Base-by-base conservation (phyloP, 345 rosid genomes). In the Arabis alpina region DNA sequence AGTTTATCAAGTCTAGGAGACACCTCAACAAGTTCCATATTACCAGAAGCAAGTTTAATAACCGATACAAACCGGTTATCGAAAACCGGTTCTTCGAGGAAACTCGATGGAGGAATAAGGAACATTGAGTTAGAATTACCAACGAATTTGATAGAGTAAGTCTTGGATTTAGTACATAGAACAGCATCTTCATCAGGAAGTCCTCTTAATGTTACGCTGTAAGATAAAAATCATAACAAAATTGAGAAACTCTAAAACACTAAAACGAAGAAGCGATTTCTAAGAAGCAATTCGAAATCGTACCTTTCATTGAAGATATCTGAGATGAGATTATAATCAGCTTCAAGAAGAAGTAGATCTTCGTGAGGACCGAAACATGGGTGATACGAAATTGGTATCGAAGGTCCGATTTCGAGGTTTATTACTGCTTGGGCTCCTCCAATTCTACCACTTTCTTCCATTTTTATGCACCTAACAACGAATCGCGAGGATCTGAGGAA, bases 1-100 rank as follows among this genome's bases (percentile, higher is more conserved):
- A 94, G 96, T 78, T 77, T 88, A 73, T 88, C 95, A 36, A 94
- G 88, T 67, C 83, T 86, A 13, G 99, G 99, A 80, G 99, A 86
- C 61, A 86, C 85, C 82, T 91, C 95, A 52, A 79, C 80, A 34
- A 94, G 87, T 73, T 94, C 97, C 90, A 93, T 77, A 68, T 41
- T 83, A 47, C 96, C 96, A 34, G 91, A 61, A 56, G 93, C 88
- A 49, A 81, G 70, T 77, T 89, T 85, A 54, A 93, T 67, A 45
- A 86, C 84, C 4, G 84, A 72, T 1, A 84, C 91, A 43, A n/a
- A n/a, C n/a, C n/a, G n/a, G n/a, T n/a, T n/a, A n/a, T n/a, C n/a
- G n/a, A n/a, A 45, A 36, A 4, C 63, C 34, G 1, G 79, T n/a
- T n/a, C n/a, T n/a, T n/a, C n/a, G n/a, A n/a, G 67, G 61, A 30